phyloP scores from a whole-genome alignment of 2,329 filamentous ascomycete genomes.

The Xylariaceae sp. region DNA sequence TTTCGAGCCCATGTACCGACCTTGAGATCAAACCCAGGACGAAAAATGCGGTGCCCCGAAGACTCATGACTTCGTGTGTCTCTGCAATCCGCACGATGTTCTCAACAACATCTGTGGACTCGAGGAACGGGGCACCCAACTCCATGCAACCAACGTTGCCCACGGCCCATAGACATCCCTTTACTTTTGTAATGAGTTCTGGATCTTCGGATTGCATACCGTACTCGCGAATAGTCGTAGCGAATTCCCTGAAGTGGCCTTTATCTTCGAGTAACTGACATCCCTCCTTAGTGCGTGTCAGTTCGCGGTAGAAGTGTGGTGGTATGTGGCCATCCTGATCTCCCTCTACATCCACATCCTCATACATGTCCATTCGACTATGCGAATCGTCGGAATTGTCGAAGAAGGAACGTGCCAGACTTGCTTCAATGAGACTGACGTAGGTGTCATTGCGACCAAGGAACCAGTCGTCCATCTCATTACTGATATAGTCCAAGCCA shows the following conservation, averaged over 20 bases:
- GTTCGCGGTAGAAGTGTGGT: conserved; percentile 95
- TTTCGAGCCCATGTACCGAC: conserved; percentile 86
- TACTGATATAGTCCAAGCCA: conserved; percentile 95
- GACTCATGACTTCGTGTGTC: conserved; percentile 79
- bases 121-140: conserved; percentile 87
- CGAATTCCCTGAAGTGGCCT: conserved; percentile 94
- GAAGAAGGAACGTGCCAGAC: conserved; percentile 78
- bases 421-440: conserved; percentile 91
- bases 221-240: conserved; percentile 78
- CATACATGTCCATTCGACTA: conserved; percentile 54
- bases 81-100: conserved; percentile 87
- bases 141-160: conserved; percentile 99
- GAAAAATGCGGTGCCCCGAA: conserved; percentile 94
- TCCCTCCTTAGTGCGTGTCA: conserved; percentile 87
- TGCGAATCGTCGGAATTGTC: conserved; percentile 56
- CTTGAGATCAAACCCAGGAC: conserved; percentile 88
- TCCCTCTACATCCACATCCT: conserved; percentile 45
- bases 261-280: conserved; percentile 87
- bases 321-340: conserved; percentile 65
- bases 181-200: conserved; percentile 86
- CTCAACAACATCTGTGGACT: conserved; percentile 81
- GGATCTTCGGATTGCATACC: conserved; percentile 78
- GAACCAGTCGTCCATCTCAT: conserved; percentile 99
- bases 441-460: conserved; percentile 95
- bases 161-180: conserved; percentile 95